These are phyloP conservation scores for Eucalyptus sp. DNA, from an alignment of 345 rosid genomes.

Conservation along the genomic window DNA sequence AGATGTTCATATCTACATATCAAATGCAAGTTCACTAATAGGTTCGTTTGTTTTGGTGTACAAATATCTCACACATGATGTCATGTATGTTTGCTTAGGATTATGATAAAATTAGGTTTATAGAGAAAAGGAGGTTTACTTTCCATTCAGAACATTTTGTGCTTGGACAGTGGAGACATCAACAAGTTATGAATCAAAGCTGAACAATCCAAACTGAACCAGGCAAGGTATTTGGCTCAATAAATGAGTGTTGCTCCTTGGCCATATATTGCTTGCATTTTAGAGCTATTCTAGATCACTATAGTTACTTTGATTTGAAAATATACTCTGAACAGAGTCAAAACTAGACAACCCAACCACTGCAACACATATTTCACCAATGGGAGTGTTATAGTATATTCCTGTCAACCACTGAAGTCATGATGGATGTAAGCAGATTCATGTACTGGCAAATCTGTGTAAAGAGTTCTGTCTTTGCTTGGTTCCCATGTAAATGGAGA, in stretches of 20 bases:
- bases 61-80: neutral
- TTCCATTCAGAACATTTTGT: neutral
- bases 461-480: neutral
- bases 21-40: neutral
- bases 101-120: neutral
- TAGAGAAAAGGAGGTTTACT: neutral
- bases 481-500: neutral
- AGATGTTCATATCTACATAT: neutral
- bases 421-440: neutral
- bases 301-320: neutral
- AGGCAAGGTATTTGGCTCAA: neutral
- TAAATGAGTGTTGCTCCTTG: neutral
- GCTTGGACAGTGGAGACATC: neutral
- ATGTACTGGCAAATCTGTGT: neutral
- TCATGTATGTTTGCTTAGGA: neutral
- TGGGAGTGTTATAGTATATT: neutral
- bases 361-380: neutral
- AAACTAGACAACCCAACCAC: neutral
- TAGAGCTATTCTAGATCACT: neutral
- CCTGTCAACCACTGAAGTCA: neutral
- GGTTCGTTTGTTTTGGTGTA: neutral
- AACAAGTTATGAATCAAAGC: neutral
- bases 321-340: neutral
- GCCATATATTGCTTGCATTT: neutral
- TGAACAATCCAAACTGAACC: neutral